Conservation (phyloP, 2,329 filamentous ascomycete genomes). For the Taxawa tesnikishii region DNA sequence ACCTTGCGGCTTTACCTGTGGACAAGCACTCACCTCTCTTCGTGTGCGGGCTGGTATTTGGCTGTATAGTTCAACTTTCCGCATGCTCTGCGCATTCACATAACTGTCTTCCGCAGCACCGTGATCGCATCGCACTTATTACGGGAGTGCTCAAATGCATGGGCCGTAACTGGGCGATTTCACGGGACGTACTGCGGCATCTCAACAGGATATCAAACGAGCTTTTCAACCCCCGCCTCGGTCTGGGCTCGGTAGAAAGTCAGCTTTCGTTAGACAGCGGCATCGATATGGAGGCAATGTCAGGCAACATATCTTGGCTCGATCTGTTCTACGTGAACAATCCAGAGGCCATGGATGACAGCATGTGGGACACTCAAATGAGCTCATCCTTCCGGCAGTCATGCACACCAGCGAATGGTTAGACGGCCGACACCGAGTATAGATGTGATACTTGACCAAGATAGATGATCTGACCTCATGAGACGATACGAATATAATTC, state of each 20-base stretch:
- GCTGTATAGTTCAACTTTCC: slow-evolving; percentile 69
- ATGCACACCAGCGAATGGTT: no score
- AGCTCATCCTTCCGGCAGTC: no score
- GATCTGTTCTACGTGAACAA: not conserved
- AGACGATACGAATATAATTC: no score
- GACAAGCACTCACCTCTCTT: slow-evolving; percentile 69
- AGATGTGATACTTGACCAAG: no score
- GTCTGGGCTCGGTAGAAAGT: no score
- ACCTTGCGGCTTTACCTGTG: slow-evolving; percentile 59
- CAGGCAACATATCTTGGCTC: not conserved
- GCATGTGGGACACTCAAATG: no score
- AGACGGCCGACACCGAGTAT: no score
- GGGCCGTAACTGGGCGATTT: slow-evolving; percentile 60
- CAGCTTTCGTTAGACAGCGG: not conserved
- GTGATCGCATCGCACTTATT: slow-evolving; percentile 56
- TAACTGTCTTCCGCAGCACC: slow-evolving; percentile 54
- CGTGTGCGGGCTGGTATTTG: slow-evolving; percentile 66
- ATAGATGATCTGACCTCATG: no score
- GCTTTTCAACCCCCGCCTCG: slow-evolving; percentile 1
- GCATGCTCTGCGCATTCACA: slow-evolving; percentile 51
- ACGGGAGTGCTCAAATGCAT: slow-evolving; percentile 62
- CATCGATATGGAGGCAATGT: not conserved
- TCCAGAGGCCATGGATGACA: not conserved
- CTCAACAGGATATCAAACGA: slow-evolving; percentile 56
- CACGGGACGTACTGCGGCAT: slow-evolving; percentile 56